Conservation (phyloP, 1,284 basidiomycete species). For the Microbotryum lychnidis-dioicae region DNA sequence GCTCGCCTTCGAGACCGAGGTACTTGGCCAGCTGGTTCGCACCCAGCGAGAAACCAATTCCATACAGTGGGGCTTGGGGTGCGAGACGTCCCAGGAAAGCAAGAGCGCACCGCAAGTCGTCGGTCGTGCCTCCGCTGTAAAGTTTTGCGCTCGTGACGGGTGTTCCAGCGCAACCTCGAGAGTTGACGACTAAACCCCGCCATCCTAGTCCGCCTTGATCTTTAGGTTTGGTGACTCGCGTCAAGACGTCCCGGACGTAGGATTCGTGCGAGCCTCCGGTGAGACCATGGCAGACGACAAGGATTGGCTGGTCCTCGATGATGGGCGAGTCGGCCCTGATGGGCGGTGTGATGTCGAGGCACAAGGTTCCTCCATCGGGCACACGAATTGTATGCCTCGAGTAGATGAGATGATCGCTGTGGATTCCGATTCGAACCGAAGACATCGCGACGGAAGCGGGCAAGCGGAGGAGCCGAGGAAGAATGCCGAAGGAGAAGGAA, state of each 20-base stretch:
- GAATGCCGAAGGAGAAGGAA: too few relatives aligned
- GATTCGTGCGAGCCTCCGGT: conserved; percentile 60
- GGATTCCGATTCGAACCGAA: background rate
- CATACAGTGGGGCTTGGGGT: conserved; percentile 73
- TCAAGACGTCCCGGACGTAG: conserved; percentile 72
- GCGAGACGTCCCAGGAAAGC: conserved; percentile 65
- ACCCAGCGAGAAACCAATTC: conserved; percentile 87
- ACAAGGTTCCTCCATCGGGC: conserved; percentile 63
- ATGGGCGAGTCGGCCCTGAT: conserved; percentile 49
- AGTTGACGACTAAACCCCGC: conserved; percentile 80
- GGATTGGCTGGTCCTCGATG: conserved; percentile 59
- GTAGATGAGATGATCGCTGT: conserved; percentile 19
- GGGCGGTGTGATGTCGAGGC: conserved; percentile 60
- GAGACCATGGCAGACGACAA: conserved; percentile 62
- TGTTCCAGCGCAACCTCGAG: conserved; percentile 61
- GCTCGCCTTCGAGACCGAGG: conserved; percentile 73
- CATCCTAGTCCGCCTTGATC: conserved; percentile 73
- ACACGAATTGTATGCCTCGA: conserved; percentile 52
- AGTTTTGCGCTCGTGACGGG: conserved; percentile 26
- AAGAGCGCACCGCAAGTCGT: conserved; percentile 59
- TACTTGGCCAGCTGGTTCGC: conserved; percentile 89
- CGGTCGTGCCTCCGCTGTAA: conserved; percentile 28
- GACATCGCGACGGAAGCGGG: background rate
- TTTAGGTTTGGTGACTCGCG: conserved; percentile 55
- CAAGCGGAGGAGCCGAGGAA: background rate